These are phyloP conservation scores for Chytriomyces confervae DNA, from an alignment of 192 early-diverging fungal species.

Conservation along the genomic window DNA sequence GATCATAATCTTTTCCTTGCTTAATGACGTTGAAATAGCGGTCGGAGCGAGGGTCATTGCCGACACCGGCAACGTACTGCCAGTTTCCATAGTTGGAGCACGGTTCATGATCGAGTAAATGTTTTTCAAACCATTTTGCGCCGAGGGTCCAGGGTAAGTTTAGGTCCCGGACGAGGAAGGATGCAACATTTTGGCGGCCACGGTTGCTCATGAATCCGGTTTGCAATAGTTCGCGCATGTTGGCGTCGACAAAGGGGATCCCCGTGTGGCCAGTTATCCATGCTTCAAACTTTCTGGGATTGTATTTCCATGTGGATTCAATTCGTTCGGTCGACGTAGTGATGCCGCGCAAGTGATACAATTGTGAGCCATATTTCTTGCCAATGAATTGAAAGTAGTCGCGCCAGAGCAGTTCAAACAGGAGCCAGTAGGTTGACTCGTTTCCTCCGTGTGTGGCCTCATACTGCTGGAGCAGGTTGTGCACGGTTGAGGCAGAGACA, in stretches of 20 bases:
- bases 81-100: conserved; percentile 55
- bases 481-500: neutral
- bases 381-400: conserved; percentile 47
- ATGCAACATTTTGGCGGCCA: conserved; percentile 49
- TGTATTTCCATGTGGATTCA: neutral
- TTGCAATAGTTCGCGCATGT: conserved; percentile 40
- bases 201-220: conserved; percentile 50
- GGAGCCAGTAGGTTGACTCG: conserved; percentile 46
- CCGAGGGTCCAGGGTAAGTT: conserved; percentile 42
- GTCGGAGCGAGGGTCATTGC: conserved; percentile 43
- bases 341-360: conserved; percentile 25
- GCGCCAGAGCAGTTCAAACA: conserved; percentile 51
- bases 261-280: conserved; percentile 46
- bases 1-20: conserved; percentile 53
- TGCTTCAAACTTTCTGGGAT: neutral
- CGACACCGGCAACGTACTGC: conserved; percentile 54
- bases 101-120: conserved; percentile 49
- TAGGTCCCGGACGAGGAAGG: conserved; percentile 48
- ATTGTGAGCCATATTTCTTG: conserved; percentile 26
- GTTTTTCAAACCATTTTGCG: conserved; percentile 47
- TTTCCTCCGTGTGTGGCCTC: conserved; percentile 7
- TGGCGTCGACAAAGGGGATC: conserved; percentile 51
- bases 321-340: neutral
- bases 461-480: neutral
- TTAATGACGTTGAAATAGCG: conserved; percentile 51